Base-by-base conservation (phyloP, 2,329 filamentous ascomycete genomes). In the Fusarium begoniae region DNA sequence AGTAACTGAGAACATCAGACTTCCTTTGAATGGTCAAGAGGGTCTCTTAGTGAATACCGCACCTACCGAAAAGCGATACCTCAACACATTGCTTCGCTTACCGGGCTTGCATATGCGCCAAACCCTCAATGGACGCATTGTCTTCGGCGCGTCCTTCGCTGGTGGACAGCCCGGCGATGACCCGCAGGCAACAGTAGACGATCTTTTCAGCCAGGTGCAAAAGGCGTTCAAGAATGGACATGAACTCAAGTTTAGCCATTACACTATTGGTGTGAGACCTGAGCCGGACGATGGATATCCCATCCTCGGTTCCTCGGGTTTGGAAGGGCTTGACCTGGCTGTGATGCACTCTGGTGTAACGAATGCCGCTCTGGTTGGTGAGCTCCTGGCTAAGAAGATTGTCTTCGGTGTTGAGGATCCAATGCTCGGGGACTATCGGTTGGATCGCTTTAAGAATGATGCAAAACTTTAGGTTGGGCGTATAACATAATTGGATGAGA, bases 401-500 rank as follows among this genome's bases (percentile, higher is more conserved):
- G 17, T 22, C 44, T 47, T 20, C 12, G 24, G 24, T 18, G 13
- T 22, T 12, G 18, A 47, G 18, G 44, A 47, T 28, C 44, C 24
- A 28, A 47, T 47, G 24, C 44, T 47, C 18, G 11, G 13, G 3
- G 24, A 28, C 26, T 47, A 13, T 14, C 18, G 18, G 8, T 1
- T 47, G 6, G 44, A 47, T 47, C 44, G 44, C 11, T 47, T 28
- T 22, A 20, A 20, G 18, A 13, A 20, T 6, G 5, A 20, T 47
- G 24, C 44, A 28, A 28, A 22, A 14, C 44, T 47, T 5, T 28
- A 28, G 11, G 18, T 14, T 47, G 5, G 2, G 7, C 12, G 6
- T 20, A 28, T 10, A 11, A 22, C 2, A 20, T 4, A 3, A 5
- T 28, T 47, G 7, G 0, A 9, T 20, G 8, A 47, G 7, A 14